These are phyloP conservation scores for Plectosphaerella plurivora DNA, from an alignment of 2,329 filamentous ascomycete species.

Conservation along the genomic window DNA sequence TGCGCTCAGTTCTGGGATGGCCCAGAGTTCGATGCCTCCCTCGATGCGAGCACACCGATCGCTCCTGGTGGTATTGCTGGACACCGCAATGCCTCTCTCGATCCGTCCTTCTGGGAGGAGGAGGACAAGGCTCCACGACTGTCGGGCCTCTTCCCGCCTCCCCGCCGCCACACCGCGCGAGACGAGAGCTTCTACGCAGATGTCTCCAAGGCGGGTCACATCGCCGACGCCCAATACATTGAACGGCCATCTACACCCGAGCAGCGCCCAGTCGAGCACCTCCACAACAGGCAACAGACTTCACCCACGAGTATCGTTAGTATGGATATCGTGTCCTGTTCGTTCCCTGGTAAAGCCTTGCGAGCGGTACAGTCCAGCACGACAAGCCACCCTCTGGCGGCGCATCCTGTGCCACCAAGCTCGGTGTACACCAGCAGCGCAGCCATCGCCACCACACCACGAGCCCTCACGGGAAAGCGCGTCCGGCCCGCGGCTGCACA, in stretches of 20 bases:
- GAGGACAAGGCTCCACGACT: conserved; percentile 39
- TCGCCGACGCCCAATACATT: conserved; percentile 39
- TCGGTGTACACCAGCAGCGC: conserved; percentile 41
- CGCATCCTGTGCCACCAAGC: conserved; percentile 50
- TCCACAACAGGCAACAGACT: conserved; percentile 29
- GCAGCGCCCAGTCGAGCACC: conserved; percentile 16
- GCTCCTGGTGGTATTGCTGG: conserved; percentile 70
- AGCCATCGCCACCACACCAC: conserved; percentile 54
- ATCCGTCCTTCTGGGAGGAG: conserved; percentile 51
- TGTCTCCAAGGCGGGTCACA: conserved; percentile 38
- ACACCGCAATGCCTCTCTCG: conserved; percentile 49
- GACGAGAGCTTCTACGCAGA: conserved; percentile 39
- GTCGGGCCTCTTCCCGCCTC: conserved; percentile 30
- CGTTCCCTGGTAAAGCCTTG: conserved; percentile 51
- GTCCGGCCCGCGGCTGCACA: conserved; percentile 46
- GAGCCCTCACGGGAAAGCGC: conserved; percentile 53
- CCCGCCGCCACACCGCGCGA: conserved; percentile 15
- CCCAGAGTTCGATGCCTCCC: conserved; percentile 57
- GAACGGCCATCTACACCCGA: conserved; percentile 46
- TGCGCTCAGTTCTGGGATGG: conserved; percentile 88
- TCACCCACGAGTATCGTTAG: conserved; percentile 57
- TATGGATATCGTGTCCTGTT: conserved; percentile 59
- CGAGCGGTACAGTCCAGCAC: conserved; percentile 32
- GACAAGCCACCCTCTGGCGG: conserved; percentile 39
- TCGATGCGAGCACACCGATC: conserved; percentile 63